Conservation (phyloP, 2,329 filamentous ascomycete genomes). For the Trichothecium sympodiale region DNA sequence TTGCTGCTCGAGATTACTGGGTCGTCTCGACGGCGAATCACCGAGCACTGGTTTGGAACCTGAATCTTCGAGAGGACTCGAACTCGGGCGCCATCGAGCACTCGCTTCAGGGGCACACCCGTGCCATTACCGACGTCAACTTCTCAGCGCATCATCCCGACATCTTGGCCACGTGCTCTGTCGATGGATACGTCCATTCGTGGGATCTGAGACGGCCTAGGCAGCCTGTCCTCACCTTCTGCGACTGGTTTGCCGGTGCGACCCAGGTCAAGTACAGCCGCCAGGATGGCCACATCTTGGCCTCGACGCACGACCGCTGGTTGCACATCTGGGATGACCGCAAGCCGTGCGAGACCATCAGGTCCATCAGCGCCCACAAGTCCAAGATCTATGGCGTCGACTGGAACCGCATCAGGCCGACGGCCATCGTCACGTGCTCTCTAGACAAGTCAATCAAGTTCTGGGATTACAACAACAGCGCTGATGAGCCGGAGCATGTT, state of each 20-base stretch:
- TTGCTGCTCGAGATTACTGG: slow-evolving; percentile 83
- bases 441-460: slow-evolving; percentile 88
- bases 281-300: slow-evolving; percentile 74
- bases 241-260: slow-evolving; percentile 86
- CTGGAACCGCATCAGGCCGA: slow-evolving; percentile 72
- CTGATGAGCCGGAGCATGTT: slow-evolving; percentile 59
- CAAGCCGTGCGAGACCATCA: slow-evolving; percentile 64
- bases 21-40: slow-evolving; percentile 91
- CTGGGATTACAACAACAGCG: slow-evolving; percentile 64
- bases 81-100: slow-evolving; percentile 65
- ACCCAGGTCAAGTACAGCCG: slow-evolving; percentile 95
- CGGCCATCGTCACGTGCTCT: slow-evolving; percentile 74
- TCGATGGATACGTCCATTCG: slow-evolving; percentile 86
- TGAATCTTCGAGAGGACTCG: slow-evolving; percentile 68
- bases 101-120: slow-evolving; percentile 69
- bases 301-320: slow-evolving; percentile 81
- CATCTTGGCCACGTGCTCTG: slow-evolving; percentile 77
- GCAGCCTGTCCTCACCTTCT: slow-evolving; percentile 69
- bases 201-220: slow-evolving; percentile 75
- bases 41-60: slow-evolving; percentile 87
- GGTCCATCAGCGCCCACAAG: slow-evolving; percentile 75
- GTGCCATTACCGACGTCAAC: slow-evolving; percentile 93
- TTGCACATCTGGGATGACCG: slow-evolving; percentile 86
- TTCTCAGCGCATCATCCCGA: slow-evolving; percentile 91
- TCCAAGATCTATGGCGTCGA: slow-evolving; percentile 95